phyloP scores from a whole-genome alignment of 2,329 filamentous ascomycete species.

The Phoma sp. region DNA sequence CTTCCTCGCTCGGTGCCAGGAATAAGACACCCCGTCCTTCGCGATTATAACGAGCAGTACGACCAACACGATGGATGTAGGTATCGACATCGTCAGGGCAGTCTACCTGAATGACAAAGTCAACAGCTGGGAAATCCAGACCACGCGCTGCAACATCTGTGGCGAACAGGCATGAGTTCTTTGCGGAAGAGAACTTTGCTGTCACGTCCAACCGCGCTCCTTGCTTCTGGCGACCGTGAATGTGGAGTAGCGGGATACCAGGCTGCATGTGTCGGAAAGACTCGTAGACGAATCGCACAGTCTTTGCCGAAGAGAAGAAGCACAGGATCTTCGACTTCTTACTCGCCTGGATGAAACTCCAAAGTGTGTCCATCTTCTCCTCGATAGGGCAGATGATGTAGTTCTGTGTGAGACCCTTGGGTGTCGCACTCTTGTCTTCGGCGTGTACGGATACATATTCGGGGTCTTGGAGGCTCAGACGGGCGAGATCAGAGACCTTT shows the following conservation, averaged over 20 bases:
- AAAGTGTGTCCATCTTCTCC: conserved; percentile 90
- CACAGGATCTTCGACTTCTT: conserved; percentile 95
- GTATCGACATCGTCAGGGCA: conserved; percentile 96
- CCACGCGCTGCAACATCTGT: conserved; percentile 95
- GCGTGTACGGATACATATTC: conserved; percentile 97
- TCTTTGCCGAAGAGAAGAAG: conserved; percentile 93
- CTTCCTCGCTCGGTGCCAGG: conserved; percentile 88
- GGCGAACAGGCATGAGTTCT: conserved; percentile 88
- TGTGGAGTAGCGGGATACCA: conserved; percentile 88
- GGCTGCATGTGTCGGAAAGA: conserved; percentile 92
- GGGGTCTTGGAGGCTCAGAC: conserved; percentile 85
- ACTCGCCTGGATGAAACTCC: conserved; percentile 89
- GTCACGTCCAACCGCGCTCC: conserved; percentile 87
- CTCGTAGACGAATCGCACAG: conserved; percentile 95
- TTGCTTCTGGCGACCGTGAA: conserved; percentile 95
- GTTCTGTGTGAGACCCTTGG: conserved; percentile 84
- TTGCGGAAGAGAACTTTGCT: conserved; percentile 78
- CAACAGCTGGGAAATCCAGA: conserved; percentile 93
- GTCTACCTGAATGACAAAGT: conserved; percentile 99
- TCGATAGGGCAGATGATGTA: conserved; percentile 86
- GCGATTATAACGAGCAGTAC: conserved; percentile 91
- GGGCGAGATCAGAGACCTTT: conserved; percentile 88
- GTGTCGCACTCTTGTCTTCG: conserved; percentile 78
- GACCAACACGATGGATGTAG: conserved; percentile 94
- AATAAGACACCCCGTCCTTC: conserved; percentile 89